phyloP scores from a whole-genome alignment of 371 early-diverging fungal genomes.

The Spiromyces aspiralis region DNA sequence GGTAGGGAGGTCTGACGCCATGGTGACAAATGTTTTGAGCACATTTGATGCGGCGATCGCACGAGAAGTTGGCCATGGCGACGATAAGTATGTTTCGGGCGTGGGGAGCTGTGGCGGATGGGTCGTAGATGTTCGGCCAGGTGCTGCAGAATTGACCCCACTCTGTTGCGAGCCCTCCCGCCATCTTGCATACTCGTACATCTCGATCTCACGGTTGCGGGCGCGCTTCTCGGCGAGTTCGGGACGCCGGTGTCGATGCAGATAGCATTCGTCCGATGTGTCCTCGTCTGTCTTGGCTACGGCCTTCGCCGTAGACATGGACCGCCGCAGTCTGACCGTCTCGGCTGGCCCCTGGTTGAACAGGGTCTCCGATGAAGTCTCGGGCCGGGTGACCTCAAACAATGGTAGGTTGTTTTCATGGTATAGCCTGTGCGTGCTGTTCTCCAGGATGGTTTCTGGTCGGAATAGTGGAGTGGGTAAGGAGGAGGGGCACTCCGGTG shows the following conservation, averaged over 20 bases:
- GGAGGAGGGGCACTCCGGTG: too few relatives aligned
- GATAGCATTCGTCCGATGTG: conserved; percentile 11
- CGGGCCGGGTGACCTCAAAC: conserved; percentile 12
- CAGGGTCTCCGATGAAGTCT: conserved; percentile 1
- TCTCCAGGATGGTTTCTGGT: background rate
- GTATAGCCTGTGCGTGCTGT: conserved; percentile 6
- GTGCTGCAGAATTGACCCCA: background rate
- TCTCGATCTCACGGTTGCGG: conserved; percentile 18
- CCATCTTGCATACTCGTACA: conserved; percentile 21
- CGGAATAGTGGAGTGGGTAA: background rate
- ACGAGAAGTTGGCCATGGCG: background rate
- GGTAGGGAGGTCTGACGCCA: background rate
- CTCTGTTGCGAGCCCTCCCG: conserved; percentile 4
- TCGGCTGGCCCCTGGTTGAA: background rate
- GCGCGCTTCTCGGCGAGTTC: conserved; percentile 20
- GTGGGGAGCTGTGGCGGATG: background rate
- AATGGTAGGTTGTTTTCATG: conserved; percentile 12
- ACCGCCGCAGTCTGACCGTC: background rate
- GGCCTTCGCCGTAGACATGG: background rate
- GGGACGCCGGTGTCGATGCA: conserved; percentile 13
- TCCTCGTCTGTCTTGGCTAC: conserved; percentile 7
- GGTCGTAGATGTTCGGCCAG: background rate
- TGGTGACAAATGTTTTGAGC: background rate
- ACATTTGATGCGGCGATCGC: background rate
- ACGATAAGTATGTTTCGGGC: background rate